Base-by-base conservation (phyloP, 257 asterid genomes). In the Solanum piurae region DNA sequence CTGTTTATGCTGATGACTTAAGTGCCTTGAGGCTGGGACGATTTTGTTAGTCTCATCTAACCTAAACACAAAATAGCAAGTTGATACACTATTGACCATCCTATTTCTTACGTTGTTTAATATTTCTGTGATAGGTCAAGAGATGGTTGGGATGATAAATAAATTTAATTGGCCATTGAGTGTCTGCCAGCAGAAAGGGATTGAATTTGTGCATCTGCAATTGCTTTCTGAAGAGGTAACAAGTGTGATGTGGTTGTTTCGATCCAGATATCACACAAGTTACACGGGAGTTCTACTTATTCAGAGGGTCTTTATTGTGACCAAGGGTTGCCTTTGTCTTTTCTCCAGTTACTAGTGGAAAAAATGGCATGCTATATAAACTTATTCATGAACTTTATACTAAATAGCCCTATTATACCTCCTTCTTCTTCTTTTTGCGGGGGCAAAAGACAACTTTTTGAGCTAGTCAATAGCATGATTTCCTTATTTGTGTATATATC, bases 101-200 rank as follows among this genome's bases (percentile, higher is more conserved):
- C 55, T 75, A 25, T 74, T 60, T 42, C 55, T 52, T 64, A 58
- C 82, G 82, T 62, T 38, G 75, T 83, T 44, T 71, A 66, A 60
- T 79, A 46, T 83, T 87, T 86, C 27, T 85, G 37, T 91, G 89
- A 89, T 97, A 96, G 98, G 96, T 94, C 83, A 96, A 93, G 90
- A 90, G 58, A 83, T 86, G 89, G 55, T 84, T 94, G 74, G 11
- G 86, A 16, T 93, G 94, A 95, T 84, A 74, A 85, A 66, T 80
- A 74, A 84, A 37, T 75, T 10, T 11, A 9, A 20, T 20, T 21
- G 33, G 18, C 20, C 21, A 37, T 37, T 10, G 55, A 38, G 55
- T 36, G 55, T 75, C n/a, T 20, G 82, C 52, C 29, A 36, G 52
- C 82, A 74, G 31, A 74, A 74, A 38, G 52, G 40, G 83, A 75